A percentile compares a stretch with the other conserved stretches of the same genome.
Evolutionary conservation across 805 yeast species (phyloP).

Genomic region (Barnettozyma wickerhamii): DNA sequence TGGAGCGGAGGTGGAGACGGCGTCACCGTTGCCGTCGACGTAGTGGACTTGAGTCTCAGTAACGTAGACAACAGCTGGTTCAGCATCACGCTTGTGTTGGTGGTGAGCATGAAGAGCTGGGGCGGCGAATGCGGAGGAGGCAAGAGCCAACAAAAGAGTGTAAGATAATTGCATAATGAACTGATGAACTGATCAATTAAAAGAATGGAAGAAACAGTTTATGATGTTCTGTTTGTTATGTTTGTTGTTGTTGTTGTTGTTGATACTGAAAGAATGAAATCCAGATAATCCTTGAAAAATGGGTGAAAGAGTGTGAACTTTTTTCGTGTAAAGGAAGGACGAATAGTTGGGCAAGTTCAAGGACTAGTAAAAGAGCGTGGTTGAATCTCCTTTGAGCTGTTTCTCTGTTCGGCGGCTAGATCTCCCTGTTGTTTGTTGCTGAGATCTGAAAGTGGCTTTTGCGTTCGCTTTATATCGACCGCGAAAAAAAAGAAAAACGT

Average conservation of each 20-base stretch:
- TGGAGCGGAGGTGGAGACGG: constrained; percentile 15
- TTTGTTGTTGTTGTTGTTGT: not conserved
- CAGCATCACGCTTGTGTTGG: constrained; percentile 37
- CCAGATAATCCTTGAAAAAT: not conserved
- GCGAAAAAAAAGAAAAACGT: not conserved
- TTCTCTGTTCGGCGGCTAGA: not conserved
- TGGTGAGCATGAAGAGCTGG: constrained; percentile 38
- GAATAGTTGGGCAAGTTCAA: constrained; percentile 2
- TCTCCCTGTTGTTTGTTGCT: not conserved
- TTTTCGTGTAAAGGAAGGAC: constrained; percentile 7
- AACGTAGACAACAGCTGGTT: constrained; percentile 33
- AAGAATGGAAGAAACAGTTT: too few species aligned
- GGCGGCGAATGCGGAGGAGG: constrained; percentile 26
- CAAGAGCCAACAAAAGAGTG: constrained; percentile 28
- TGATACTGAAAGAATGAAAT: not conserved
- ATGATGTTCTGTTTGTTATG: too few species aligned
- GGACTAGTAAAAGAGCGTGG: not conserved
- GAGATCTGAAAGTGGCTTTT: not conserved
- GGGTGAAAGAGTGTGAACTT: not conserved
- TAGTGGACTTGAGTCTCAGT: constrained; percentile 30
- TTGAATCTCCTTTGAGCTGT: not conserved
- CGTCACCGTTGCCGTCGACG: constrained; percentile 30
- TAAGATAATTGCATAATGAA: constrained; percentile 18
- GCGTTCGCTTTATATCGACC: not conserved
- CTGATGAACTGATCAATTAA: too few species aligned